Conservation (phyloP, 345 rosid species). For the Ailanthus altissimus region DNA sequence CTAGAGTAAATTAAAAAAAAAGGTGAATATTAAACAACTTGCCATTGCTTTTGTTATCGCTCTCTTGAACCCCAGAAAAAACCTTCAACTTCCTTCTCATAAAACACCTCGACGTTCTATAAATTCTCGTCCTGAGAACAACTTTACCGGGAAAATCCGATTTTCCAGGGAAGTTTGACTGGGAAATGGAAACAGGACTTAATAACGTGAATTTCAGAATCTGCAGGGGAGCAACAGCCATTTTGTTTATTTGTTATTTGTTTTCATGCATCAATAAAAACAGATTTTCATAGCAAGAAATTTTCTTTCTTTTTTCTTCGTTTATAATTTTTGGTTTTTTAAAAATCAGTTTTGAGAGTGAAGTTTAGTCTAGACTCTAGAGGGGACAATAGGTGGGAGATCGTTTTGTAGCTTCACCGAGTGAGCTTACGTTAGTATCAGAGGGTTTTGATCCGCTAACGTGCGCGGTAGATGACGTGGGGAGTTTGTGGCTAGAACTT, state of each 20-base stretch:
- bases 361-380: not conserved
- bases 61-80: constrained; percentile 51
- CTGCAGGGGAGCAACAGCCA: constrained; percentile 59
- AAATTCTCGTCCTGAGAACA: constrained; percentile 31
- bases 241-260: constrained; percentile 20
- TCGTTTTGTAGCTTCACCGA: constrained; percentile 8
- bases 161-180: constrained; percentile 41
- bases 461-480: constrained; percentile 28
- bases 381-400: constrained; percentile 13
- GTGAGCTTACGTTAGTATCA: constrained; percentile 29
- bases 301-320: not conserved
- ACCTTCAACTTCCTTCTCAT: constrained; percentile 35
- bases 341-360: not conserved
- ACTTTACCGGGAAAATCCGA: constrained; percentile 34
- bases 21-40: constrained; percentile 25
- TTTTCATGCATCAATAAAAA: constrained; percentile 32
- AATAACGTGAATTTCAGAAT: constrained; percentile 41
- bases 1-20: not conserved
- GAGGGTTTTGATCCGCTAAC: constrained; percentile 2
- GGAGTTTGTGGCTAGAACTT: constrained; percentile 37
- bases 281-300: not conserved
- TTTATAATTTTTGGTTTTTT: not conserved
- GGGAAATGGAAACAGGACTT: constrained; percentile 51
- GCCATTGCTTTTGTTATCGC: constrained; percentile 63
- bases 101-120: constrained; percentile 20